Evolutionary conservation across 371 early-diverging fungal genomes (phyloP).

Genomic region (Apophysomyces elegans): DNA sequence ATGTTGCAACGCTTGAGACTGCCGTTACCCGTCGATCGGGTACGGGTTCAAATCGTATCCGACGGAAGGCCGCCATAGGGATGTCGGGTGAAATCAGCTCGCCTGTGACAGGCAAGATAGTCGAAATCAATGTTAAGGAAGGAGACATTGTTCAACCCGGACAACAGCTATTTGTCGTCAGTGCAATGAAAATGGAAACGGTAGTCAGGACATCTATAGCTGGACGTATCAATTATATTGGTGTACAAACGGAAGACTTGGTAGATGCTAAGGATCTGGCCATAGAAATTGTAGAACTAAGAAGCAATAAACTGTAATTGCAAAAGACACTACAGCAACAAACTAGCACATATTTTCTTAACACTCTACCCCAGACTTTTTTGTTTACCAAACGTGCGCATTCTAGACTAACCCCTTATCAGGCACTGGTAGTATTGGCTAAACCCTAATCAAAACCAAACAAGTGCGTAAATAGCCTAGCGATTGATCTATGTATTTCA

Average conservation of each 20-base stretch:
- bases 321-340: no score
- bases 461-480: no score
- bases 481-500: no score
- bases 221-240: conserved; percentile 32
- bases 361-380: no score
- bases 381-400: no score
- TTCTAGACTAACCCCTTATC: no score
- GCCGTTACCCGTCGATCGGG: conserved; percentile 31
- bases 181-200: conserved; percentile 56
- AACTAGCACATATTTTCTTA: no score
- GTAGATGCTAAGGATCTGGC: conserved; percentile 44
- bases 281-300: conserved; percentile 27
- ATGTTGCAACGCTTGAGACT: conserved; percentile 20
- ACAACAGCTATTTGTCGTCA: conserved; percentile 44
- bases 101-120: conserved; percentile 48
- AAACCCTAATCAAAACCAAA: no score
- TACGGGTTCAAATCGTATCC: conserved; percentile 23
- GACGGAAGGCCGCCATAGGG: conserved; percentile 36
- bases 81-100: conserved; percentile 29
- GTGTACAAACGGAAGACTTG: conserved; percentile 35
- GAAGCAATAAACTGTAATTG: conserved; percentile 35
- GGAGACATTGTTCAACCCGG: conserved; percentile 32
- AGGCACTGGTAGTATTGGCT: no score
- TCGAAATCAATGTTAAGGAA: conserved; percentile 37
- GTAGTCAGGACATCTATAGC: conserved; percentile 29